A percentile compares a stretch with the other conserved stretches of the same genome.
Conservation (phyloP, 257 asterid species). For the Prunella vulgaris region DNA sequence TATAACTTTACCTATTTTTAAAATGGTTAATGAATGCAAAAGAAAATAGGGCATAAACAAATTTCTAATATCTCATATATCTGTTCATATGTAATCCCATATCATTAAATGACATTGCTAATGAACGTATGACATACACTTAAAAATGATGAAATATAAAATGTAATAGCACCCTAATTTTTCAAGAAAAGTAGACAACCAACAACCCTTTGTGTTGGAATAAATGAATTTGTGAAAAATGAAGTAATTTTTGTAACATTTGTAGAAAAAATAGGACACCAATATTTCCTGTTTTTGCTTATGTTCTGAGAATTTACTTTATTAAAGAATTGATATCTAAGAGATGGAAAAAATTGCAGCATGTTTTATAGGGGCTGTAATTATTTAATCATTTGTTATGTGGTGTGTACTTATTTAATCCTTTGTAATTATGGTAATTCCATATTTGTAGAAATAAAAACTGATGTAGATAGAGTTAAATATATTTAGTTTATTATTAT, state of each 20-base stretch:
- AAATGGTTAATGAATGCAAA: background rate
- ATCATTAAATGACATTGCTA: background rate
- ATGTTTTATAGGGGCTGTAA: background rate
- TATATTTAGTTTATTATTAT: too few relatives aligned
- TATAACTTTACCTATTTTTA: background rate
- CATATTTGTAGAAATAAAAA: too few relatives aligned
- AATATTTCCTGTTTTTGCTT: background rate
- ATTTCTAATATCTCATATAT: background rate
- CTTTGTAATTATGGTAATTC: too few relatives aligned
- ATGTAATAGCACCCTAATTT: background rate
- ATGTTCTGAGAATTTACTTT: slow-evolving; percentile 7
- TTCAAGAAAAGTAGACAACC: background rate
- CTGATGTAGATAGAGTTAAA: too few relatives aligned
- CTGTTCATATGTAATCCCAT: background rate
- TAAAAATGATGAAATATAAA: background rate
- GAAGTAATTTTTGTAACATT: background rate
- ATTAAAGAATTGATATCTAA: slow-evolving; percentile 12
- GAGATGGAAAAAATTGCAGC: background rate
- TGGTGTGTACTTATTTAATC: too few relatives aligned
- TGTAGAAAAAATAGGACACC: background rate
- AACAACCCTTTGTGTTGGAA: background rate
- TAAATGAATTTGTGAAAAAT: background rate
- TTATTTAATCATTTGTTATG: background rate
- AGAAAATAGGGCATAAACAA: background rate
- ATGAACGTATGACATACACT: background rate